Base-by-base conservation (phyloP, 148 eudicot genomes). In the Hydrangea macrophylla region DNA sequence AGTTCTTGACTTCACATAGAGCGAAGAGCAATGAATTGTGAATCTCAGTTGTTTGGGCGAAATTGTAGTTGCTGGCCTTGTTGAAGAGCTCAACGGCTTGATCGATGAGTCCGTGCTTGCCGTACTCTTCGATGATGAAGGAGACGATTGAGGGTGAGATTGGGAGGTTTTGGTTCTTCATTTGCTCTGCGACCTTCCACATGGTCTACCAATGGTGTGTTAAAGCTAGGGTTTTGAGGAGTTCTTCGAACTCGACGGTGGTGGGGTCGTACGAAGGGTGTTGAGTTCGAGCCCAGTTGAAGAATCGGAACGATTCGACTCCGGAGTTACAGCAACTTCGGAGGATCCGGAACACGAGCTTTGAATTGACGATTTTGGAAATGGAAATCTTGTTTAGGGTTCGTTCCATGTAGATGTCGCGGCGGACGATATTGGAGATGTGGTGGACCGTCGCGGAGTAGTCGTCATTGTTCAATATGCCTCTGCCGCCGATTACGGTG, bases 51-150 rank as follows among this genome's bases (percentile, higher is more conserved):
- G 78, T 86, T 55, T 88, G 98, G 0, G 82, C 73, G 62, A 90
- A 86, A 36, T 63, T 57, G 23, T 90, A 90, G 11, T 71, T 81
- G 31, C 70, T 82, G 7, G 61, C 6, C 35, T 89, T 63, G 55
- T 94, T 94, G 68, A 94, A 94, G 28, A 94, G 86, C 82, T 80
- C 86, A 42, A 94, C 91, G 6, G 97, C 90, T 44, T 94, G 92
- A 60, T 88, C 85, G 13, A 88, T 26, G 13, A 80, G 81, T 7
- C 98, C 92, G 9, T 78, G 64, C 25, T 67, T 81, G 35, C 96
- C 98, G 71, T 90, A 94, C 58, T 90, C 90, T 59, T 91, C 84
- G 61, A 94, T 94, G 17, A 94, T 70, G 40, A 79, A 77, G 3
- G 78, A 77, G 31, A 73, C 67, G 62, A 78, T 68, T 10, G 76